Evolutionary conservation across 768 basidiomycete species (phyloP).

Genomic region (Suillus paluster): DNA sequence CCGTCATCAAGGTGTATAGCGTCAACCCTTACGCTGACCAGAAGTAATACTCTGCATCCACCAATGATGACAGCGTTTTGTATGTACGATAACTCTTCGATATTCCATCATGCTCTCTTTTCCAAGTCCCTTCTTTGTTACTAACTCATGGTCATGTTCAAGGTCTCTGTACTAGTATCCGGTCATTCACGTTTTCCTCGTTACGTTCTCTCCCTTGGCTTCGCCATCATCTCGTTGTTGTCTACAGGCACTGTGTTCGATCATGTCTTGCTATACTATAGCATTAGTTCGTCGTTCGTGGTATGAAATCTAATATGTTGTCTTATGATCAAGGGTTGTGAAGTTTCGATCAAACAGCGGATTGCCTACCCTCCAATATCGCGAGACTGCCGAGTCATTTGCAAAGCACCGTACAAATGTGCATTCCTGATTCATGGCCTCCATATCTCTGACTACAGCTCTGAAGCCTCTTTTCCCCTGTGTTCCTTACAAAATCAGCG

Average conservation of each 20-base stretch:
- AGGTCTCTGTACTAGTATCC: conserved; percentile 33
- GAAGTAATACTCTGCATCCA: conserved; percentile 27
- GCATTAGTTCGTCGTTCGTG: conserved; percentile 9
- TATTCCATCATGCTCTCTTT: conserved; percentile 34
- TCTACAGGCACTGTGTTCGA: not conserved
- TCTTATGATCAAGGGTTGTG: not conserved
- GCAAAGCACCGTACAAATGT: not conserved
- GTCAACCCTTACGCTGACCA: conserved; percentile 85
- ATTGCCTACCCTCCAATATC: not conserved
- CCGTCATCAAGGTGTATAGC: conserved; percentile 96
- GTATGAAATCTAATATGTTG: conserved; percentile 6
- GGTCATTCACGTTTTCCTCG: conserved; percentile 26
- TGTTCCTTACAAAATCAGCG: not conserved
- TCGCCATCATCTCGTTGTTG: conserved; percentile 6
- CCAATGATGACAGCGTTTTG: conserved; percentile 11
- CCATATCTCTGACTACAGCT: not conserved
- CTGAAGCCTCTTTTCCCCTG: not conserved
- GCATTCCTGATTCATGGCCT: not conserved
- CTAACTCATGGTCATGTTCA: conserved; percentile 34
- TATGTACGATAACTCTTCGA: conserved; percentile 35
- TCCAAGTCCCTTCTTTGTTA: conserved; percentile 32
- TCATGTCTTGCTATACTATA: conserved; percentile 4
- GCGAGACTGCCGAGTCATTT: not conserved
- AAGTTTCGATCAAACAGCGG: not conserved
- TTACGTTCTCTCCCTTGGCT: conserved; percentile 22